phyloP scores from a whole-genome alignment of 331 rosid species.

The Malus hybrid region DNA sequence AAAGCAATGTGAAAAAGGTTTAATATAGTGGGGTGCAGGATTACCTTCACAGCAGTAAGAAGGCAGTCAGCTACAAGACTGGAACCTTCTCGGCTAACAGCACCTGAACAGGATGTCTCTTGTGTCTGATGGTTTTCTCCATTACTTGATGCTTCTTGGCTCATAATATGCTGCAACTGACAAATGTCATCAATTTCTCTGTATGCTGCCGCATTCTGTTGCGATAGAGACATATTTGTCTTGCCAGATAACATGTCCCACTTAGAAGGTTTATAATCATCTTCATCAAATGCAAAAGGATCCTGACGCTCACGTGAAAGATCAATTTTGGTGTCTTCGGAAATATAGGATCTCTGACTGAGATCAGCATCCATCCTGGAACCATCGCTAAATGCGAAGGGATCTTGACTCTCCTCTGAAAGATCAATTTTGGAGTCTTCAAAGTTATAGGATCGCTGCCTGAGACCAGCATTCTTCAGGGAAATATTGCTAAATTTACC shows the following conservation, averaged over 20 bases:
- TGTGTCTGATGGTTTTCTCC: constrained; percentile 36
- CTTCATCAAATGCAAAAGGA: constrained; percentile 98
- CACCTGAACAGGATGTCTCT: constrained; percentile 28
- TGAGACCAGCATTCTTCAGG: constrained; percentile 32
- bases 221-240: constrained; percentile 30
- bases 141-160: constrained; percentile 47
- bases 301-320: constrained; percentile 54
- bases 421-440: constrained; percentile 29
- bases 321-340: constrained; percentile 26
- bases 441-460: constrained; percentile 8
- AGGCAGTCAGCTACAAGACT: constrained; percentile 81
- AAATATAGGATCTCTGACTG: constrained; percentile 11
- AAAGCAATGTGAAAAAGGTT: neutral
- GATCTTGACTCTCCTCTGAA: constrained; percentile 64
- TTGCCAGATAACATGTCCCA: constrained; percentile 87
- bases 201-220: constrained; percentile 18
- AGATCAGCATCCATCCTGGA: constrained; percentile 34
- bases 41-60: constrained; percentile 81
- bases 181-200: constrained; percentile 42
- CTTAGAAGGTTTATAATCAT: constrained; percentile 70
- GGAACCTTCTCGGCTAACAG: constrained; percentile 40
- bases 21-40: constrained; percentile 10
- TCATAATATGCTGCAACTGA: constrained; percentile 41
- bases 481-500: constrained; percentile 22
- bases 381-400: constrained; percentile 36